A percentile compares a stretch with the other conserved stretches of the same genome.
Evolutionary conservation across 2,329 filamentous ascomycete species (phyloP).

Genomic region (Domatiomyces globalis): DNA sequence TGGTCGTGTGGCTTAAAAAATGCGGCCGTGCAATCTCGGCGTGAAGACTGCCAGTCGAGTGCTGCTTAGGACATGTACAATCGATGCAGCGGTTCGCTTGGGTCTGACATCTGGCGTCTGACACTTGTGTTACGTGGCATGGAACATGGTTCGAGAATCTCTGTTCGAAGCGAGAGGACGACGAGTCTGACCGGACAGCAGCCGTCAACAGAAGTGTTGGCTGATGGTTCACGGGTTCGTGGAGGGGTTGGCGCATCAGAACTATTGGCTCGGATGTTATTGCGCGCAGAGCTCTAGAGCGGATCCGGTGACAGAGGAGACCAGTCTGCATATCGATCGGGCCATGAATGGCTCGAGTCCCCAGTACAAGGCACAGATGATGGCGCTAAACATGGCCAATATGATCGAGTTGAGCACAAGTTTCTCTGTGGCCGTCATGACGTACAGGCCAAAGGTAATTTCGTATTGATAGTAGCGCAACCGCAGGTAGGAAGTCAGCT

Average conservation of each 20-base stretch:
- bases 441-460: conserved; percentile 94
- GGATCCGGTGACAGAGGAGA: conserved; percentile 14
- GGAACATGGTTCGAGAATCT: too few species aligned
- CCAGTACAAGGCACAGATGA: conserved; percentile 12
- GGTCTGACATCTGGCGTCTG: too few species aligned
- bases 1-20: not conserved
- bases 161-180: not conserved
- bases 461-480: conserved; percentile 97
- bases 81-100: too few species aligned
- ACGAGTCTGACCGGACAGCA: not conserved
- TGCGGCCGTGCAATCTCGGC: not conserved
- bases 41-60: not conserved
- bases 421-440: conserved; percentile 90
- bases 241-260: not conserved
- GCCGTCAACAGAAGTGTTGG: not conserved
- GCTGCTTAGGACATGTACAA: too few species aligned
- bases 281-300: conserved; percentile 7
- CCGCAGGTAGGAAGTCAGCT: conserved; percentile 39
- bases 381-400: conserved; percentile 5
- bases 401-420: conserved; percentile 75
- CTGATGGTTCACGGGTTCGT: not conserved
- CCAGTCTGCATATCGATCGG: too few species aligned
- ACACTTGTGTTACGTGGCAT: too few species aligned
- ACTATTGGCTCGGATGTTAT: not conserved
- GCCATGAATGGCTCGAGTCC: conserved; percentile 6